Percentiles rank a stretch among this genome's conserved stretches.
phyloP scores from a whole-genome alignment of 1,284 basidiomycete genomes.

The Kalmanozyma brasiliensis region DNA sequence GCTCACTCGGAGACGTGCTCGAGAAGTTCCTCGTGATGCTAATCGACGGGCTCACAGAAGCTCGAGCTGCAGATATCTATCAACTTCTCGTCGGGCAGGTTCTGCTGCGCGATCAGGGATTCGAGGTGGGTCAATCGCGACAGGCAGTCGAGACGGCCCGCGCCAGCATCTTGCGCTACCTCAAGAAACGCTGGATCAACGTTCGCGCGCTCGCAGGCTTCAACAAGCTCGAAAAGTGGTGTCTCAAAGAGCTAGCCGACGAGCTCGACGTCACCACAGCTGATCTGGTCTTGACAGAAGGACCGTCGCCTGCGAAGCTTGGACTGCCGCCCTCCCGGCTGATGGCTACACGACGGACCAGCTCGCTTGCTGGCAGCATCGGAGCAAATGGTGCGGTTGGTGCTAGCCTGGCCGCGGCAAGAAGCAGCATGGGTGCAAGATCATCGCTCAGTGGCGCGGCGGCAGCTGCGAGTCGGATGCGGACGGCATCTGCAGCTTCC shows the following conservation, averaged over 20 bases:
- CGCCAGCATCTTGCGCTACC: slow-evolving; percentile 47
- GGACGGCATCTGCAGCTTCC: slow-evolving; percentile 8
- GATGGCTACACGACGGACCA: slow-evolving; percentile 13
- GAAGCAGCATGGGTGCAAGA: neutral
- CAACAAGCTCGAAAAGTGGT: slow-evolving; percentile 82
- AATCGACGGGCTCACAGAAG: slow-evolving; percentile 58
- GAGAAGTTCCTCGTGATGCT: slow-evolving; percentile 58
- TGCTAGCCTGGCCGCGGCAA: neutral
- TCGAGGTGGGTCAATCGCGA: slow-evolving; percentile 18
- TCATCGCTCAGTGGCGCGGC: slow-evolving; percentile 11
- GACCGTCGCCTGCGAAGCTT: slow-evolving; percentile 5
- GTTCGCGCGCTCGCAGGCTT: slow-evolving; percentile 84
- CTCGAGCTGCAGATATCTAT: slow-evolving; percentile 46
- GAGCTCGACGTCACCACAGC: slow-evolving; percentile 51
- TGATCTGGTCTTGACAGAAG: slow-evolving; percentile 50
- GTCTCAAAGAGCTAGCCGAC: slow-evolving; percentile 80
- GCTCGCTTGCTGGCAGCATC: slow-evolving; percentile 4
- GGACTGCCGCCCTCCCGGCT: slow-evolving; percentile 7
- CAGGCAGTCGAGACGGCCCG: slow-evolving; percentile 55
- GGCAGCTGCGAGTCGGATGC: slow-evolving; percentile 1
- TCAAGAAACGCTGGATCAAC: slow-evolving; percentile 74
- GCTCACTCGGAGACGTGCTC: slow-evolving; percentile 54
- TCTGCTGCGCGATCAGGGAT: slow-evolving; percentile 53
- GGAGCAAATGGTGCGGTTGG: neutral
- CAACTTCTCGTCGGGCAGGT: slow-evolving; percentile 59